Evolutionary conservation across 2,329 filamentous ascomycete genomes (phyloP).

Genomic region (Ophiocordyceps australis): DNA sequence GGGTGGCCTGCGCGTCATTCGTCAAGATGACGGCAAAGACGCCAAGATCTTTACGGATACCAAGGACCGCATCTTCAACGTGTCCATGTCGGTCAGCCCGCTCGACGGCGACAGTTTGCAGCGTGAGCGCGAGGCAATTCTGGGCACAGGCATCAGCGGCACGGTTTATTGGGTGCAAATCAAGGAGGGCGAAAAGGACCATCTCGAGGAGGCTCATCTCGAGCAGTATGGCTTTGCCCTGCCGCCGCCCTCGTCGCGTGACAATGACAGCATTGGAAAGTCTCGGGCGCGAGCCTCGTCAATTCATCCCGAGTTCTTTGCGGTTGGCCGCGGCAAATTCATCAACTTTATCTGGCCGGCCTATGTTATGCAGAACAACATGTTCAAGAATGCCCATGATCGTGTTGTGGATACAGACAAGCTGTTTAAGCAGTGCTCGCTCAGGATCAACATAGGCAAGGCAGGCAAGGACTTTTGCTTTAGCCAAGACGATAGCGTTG

Average conservation of each 20-base stretch:
- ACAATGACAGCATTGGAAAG: conserved; percentile 87
- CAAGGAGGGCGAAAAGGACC: conserved; percentile 57
- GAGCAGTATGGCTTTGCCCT: conserved; percentile 80
- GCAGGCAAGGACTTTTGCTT: conserved; percentile 97
- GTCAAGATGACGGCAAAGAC: conserved; percentile 83
- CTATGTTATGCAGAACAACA: conserved; percentile 41
- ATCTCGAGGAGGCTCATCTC: conserved; percentile 59
- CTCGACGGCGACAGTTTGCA: conserved; percentile 35
- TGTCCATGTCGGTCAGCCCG: conserved; percentile 59
- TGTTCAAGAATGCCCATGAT: conserved; percentile 45
- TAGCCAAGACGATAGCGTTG: conserved; percentile 86
- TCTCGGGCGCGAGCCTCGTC: conserved; percentile 84
- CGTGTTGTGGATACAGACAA: conserved; percentile 71
- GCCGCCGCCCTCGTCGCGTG: conserved; percentile 67
- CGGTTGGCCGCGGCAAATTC: conserved; percentile 85
- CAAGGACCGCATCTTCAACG: conserved; percentile 87
- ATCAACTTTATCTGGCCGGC: conserved; percentile 74
- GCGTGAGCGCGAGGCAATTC: conserved; percentile 68
- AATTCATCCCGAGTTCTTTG: conserved; percentile 82
- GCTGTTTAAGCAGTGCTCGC: conserved; percentile 67
- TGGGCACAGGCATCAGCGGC: conserved; percentile 86
- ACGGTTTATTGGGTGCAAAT: conserved; percentile 92
- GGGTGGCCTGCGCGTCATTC: conserved; percentile 80
- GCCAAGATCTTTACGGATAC: conserved; percentile 83
- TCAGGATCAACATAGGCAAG: conserved; percentile 94